These are phyloP conservation scores for Xerocomus cyaneibrunnescens DNA, from an alignment of 1,284 basidiomycete genomes.

Conservation along the genomic window DNA sequence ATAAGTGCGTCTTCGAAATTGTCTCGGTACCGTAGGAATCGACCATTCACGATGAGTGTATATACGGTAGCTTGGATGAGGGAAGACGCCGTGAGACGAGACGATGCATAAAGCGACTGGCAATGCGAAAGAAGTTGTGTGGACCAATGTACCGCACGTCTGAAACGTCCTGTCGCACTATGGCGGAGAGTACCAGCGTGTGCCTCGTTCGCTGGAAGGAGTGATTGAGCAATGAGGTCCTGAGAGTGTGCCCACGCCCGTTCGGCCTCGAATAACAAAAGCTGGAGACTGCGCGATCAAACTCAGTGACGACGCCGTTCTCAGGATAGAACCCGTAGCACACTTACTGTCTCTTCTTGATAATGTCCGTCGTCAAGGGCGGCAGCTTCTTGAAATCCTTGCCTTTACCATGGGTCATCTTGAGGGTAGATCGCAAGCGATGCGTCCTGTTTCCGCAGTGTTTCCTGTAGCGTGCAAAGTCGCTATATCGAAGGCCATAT, in stretches of 20 bases:
- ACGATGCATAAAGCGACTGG: slow-evolving; percentile 56
- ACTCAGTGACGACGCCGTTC: slow-evolving; percentile 3
- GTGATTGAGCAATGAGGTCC: slow-evolving; percentile 63
- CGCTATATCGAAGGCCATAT: slow-evolving; percentile 89
- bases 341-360: slow-evolving; percentile 81
- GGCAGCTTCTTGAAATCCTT: slow-evolving; percentile 86
- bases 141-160: slow-evolving; percentile 83
- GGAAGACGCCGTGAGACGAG: slow-evolving; percentile 54
- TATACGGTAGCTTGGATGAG: slow-evolving; percentile 68
- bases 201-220: slow-evolving; percentile 52
- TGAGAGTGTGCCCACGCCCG: slow-evolving; percentile 91
- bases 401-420: slow-evolving; percentile 86
- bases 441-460: slow-evolving; percentile 92
- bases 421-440: slow-evolving; percentile 79
- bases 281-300: slow-evolving; percentile 59
- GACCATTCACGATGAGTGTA: slow-evolving; percentile 68
- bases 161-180: slow-evolving; percentile 78
- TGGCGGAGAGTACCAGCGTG: slow-evolving; percentile 62
- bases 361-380: slow-evolving; percentile 57
- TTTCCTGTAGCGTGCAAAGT: slow-evolving; percentile 76
- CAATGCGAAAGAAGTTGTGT: slow-evolving; percentile 76
- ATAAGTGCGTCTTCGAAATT: slow-evolving; percentile 80
- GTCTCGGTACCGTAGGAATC: slow-evolving; percentile 71
- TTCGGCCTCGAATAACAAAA: slow-evolving; percentile 87
- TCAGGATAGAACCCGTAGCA: background rate